Evolutionary conservation across 805 yeast genomes (phyloP), one percentile per base, ranked within the genome.

Genomic region (Yarrowia sp.): DNA sequence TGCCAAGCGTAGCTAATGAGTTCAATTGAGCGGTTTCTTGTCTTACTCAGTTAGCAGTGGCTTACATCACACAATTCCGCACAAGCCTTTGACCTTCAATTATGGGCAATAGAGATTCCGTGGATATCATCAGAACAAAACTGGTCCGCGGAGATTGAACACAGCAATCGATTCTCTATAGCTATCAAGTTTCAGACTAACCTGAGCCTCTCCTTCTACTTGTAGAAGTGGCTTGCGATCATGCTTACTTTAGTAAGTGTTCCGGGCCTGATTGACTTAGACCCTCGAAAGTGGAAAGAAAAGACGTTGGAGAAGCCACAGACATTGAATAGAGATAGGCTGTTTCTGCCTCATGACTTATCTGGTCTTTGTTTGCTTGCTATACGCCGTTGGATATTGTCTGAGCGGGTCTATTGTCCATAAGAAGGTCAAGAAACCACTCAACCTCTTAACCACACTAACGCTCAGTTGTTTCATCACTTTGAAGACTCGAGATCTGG

Each of bases 201-300:
- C 8, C 16, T 26, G 38, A 14, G 38, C 50, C 8, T 5, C 49
- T 11, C 5, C 40, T 38, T 53, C 32, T 38, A 12, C 40, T 38
- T 53, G 16, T 38, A 12, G 43, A 36, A 53, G 58, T 38, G 58
- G 58, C 58, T 53, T 53, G 58, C 16, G 32, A 36, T 3, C n/a
- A 38, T 38, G 41, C 56, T 52, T 35, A 16, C 42, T 52, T 32
- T 35, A 36, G 35, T 9, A 12, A 38, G 35, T 36, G 32, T 22
- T 53, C 45, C 59, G 45, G 45, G 45, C 26, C 11, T 7, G 43
- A 14, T 53, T 40, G 45, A 40, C 59, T 53, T 53, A 14, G 19
- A 14, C 36, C 1, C 11, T 38, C 26, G 16, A 52, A 32, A 38
- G 58, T 16, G 36, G 19, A 5, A 26, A 26, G 56, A 35, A 12